These are phyloP conservation scores for Exidia glandulosa DNA, from an alignment of 768 basidiomycete genomes.

Conservation along the genomic window DNA sequence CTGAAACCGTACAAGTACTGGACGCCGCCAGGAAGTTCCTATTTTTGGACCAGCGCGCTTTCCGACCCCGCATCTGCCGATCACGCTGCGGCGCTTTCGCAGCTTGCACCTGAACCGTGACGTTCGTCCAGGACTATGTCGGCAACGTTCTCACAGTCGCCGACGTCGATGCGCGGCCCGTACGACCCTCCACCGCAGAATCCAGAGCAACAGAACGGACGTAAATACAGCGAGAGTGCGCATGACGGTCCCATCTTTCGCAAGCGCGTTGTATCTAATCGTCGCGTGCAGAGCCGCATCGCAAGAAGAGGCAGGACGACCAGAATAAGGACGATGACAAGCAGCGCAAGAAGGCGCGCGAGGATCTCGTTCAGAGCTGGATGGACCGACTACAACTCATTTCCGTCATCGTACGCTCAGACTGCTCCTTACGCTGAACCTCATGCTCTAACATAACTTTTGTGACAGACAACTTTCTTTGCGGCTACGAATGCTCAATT, in stretches of 20 bases:
- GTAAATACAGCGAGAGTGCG: too few species aligned
- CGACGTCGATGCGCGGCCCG: neutral
- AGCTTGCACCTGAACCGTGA: too few species aligned
- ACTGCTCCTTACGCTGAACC: neutral
- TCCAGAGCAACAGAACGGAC: too few species aligned
- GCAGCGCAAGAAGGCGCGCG: constrained; percentile 32
- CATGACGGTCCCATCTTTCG: too few species aligned
- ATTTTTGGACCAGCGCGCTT: too few species aligned
- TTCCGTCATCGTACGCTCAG: constrained; percentile 39
- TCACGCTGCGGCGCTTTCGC: too few species aligned
- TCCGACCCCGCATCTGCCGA: too few species aligned
- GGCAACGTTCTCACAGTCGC: too few species aligned
- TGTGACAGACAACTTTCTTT: constrained; percentile 52
- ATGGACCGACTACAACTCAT: constrained; percentile 52
- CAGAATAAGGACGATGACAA: constrained; percentile 39
- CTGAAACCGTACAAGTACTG: too few species aligned
- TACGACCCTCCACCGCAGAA: neutral
- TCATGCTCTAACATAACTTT: neutral
- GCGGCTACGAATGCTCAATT: constrained; percentile 46
- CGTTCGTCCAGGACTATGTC: too few species aligned
- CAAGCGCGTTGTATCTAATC: neutral
- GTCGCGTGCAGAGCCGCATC: neutral
- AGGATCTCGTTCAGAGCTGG: constrained; percentile 47
- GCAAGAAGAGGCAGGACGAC: constrained; percentile 34
- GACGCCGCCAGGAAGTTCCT: too few species aligned